Conservation (phyloP, 2,329 filamentous ascomycete genomes). For the Cadophora gregata region DNA sequence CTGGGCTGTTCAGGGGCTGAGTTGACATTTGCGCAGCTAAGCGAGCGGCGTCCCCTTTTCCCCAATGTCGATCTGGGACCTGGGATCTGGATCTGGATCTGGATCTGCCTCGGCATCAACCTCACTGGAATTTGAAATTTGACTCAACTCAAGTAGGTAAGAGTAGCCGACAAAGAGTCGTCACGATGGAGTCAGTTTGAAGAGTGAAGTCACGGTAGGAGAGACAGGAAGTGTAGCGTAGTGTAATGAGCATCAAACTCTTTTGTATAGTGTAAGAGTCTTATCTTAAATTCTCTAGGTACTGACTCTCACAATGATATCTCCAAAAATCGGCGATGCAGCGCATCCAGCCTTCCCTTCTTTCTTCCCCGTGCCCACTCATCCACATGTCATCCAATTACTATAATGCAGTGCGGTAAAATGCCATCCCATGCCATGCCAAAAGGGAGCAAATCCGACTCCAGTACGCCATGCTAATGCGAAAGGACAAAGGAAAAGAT, state of each 20-base stretch:
- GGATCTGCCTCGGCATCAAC: slow-evolving; percentile 9
- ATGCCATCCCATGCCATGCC: slow-evolving; percentile 5
- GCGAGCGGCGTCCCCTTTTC: slow-evolving; percentile 4
- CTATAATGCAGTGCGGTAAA: slow-evolving; percentile 11
- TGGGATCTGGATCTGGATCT: background rate
- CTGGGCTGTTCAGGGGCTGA: slow-evolving; percentile 12
- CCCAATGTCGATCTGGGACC: too few relatives aligned
- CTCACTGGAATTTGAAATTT: background rate
- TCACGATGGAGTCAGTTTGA: background rate
- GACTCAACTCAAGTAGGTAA: background rate
- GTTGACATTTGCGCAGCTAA: slow-evolving; percentile 2
- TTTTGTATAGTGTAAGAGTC: slow-evolving; percentile 3
- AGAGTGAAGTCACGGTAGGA: background rate
- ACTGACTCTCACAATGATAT: background rate
- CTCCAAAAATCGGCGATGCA: slow-evolving; percentile 14
- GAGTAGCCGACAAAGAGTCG: background rate
- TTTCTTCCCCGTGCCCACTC: background rate
- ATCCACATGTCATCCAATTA: slow-evolving; percentile 10
- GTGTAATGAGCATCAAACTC: slow-evolving; percentile 8
- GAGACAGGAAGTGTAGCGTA: background rate
- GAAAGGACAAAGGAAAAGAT: background rate
- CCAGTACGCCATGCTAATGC: slow-evolving; percentile 19
- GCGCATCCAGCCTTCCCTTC: slow-evolving; percentile 13
- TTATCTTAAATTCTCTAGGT: background rate
- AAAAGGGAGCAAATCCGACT: background rate